Evolutionary conservation across 1,139 yeast species (phyloP), one percentile per base, ranked within the genome.

Genomic region (Candida mesenterica): DNA sequence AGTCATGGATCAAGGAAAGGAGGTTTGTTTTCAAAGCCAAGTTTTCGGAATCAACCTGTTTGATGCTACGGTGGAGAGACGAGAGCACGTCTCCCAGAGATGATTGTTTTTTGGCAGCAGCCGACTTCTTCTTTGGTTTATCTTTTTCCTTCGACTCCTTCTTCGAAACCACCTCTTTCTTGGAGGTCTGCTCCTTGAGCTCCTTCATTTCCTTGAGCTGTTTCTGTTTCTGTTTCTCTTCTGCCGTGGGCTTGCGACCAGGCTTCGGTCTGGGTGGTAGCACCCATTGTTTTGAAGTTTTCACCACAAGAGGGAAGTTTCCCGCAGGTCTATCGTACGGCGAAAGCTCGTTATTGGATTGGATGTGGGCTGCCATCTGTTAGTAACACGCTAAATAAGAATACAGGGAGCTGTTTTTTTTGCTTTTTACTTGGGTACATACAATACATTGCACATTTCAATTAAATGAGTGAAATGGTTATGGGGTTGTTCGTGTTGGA

Each of bases 1-100:
- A 70, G 40, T 69, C 75, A 37, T 68, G 65, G 24, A 70, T 68
- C 38, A 69, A 55, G 29, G 60, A 52, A 30, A 70, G 55, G 28
- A 70, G 52, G 37, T 62, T 59, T 7, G 59, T 45, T 40, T 70
- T 70, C 37, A 70, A 59, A 18, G 56, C 57, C 32, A 49, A 43
- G 44, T 70, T 70, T 47, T 70, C 76, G 15, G 49, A 41, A 27
- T 62, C 66, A 13, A 68, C 53, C 15, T 49, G 37, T 15, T 53
- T 46, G 33, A 68, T 62, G 42, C 57, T 57, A 22, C 53, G 42
- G 14, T 33, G 43, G 18, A 49, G 37, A 15, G 31, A 18, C 6
- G 22, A 19, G 9, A 19, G 22, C 8, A 19, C 9, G 6, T 19
- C 22, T 4, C 9, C 22, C 22, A 19, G 22, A 19, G 6, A 6